A percentile compares a stretch with the other conserved stretches of the same genome.
Conservation (phyloP, 1,284 basidiomycete species). For the Apiotrichum sp. region DNA sequence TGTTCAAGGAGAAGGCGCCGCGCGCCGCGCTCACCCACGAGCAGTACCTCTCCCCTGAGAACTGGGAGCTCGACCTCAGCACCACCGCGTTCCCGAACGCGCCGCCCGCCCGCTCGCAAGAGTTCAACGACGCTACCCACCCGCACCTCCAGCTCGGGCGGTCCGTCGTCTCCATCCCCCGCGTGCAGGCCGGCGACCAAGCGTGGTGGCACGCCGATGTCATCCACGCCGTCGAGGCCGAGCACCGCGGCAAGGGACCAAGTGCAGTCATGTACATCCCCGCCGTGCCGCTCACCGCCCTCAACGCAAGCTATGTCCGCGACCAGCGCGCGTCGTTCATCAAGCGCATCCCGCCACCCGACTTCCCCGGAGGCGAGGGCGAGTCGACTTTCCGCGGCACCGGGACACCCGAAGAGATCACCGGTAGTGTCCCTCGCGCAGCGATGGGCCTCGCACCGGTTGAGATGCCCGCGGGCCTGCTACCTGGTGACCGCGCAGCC, state of each 20-base stretch:
- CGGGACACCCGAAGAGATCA: constrained; percentile 50
- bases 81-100: constrained; percentile 59
- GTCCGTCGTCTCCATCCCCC: constrained; percentile 69
- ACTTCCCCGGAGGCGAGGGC: constrained; percentile 69
- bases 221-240: constrained; percentile 64
- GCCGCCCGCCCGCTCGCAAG: constrained; percentile 58
- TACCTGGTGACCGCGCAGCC: constrained; percentile 19
- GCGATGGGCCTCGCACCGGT: constrained; percentile 41
- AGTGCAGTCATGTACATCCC: constrained; percentile 76
- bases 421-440: constrained; percentile 48
- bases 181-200: constrained; percentile 68
- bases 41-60: constrained; percentile 51
- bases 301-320: constrained; percentile 61
- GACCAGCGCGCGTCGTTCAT: constrained; percentile 57
- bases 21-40: constrained; percentile 19
- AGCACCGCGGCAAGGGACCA: constrained; percentile 58
- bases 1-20: constrained; percentile 53
- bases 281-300: constrained; percentile 60
- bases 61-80: constrained; percentile 62
- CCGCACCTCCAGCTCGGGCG: constrained; percentile 61
- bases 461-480: constrained; percentile 14
- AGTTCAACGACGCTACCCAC: constrained; percentile 58
- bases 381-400: constrained; percentile 58
- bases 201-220: constrained; percentile 77
- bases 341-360: constrained; percentile 58